These are phyloP conservation scores for Thalassiosira ordinaria DNA, from an alignment of 352 stramenopile species.

Conservation along the genomic window DNA sequence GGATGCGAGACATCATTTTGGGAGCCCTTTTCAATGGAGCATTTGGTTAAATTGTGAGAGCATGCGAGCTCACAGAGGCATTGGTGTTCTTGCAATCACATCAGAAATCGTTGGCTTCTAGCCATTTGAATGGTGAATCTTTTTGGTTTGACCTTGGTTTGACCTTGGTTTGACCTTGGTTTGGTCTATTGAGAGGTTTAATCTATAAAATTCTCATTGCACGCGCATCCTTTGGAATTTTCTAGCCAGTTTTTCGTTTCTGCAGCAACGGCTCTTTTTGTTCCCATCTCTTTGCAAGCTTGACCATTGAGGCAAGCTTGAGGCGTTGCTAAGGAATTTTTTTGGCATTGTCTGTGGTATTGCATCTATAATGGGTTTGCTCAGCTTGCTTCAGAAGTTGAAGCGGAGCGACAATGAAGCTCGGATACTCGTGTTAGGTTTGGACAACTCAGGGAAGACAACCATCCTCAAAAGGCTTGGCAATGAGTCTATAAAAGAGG, in stretches of 20 bases:
- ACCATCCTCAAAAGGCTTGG: slow-evolving; percentile 96
- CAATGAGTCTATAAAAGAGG: slow-evolving; percentile 86
- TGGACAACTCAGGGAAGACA: slow-evolving; percentile 97
- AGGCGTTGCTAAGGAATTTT: no score
- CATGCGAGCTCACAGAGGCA: no score
- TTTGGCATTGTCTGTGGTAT: no score
- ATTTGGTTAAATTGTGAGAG: slow-evolving; percentile 4
- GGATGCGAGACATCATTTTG: slow-evolving; percentile 16
- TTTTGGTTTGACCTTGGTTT: slow-evolving; percentile 1
- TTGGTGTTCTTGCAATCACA: no score
- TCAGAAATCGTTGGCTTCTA: slow-evolving; percentile 3
- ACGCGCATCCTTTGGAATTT: no score
- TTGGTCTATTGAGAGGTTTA: no score
- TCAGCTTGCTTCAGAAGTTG: slow-evolving; percentile 94
- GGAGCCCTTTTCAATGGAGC: background rate
- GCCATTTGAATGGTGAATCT: slow-evolving; percentile 8
- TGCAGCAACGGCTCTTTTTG: no score
- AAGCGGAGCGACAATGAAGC: slow-evolving; percentile 92
- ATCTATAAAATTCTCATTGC: no score
- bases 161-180: no score
- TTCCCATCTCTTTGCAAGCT: no score
- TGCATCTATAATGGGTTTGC: slow-evolving; percentile 82
- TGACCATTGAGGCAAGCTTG: no score
- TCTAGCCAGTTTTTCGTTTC: background rate
- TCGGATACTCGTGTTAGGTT: slow-evolving; percentile 92